These are phyloP conservation scores for Xylariaceae sp. DNA, from an alignment of 2,329 filamentous ascomycete species.

Conservation along the genomic window DNA sequence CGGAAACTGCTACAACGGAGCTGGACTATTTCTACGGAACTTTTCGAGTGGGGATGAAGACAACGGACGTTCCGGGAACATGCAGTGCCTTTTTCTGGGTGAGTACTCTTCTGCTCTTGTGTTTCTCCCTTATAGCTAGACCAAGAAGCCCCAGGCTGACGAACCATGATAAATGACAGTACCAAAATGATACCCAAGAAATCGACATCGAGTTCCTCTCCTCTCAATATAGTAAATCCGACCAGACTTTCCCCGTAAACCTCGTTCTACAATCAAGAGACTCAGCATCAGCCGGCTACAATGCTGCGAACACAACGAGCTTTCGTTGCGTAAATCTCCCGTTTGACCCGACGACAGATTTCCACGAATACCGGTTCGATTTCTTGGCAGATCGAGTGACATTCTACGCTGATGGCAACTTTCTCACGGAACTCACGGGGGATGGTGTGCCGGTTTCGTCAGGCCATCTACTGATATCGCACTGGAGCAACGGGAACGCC, in stretches of 20 bases:
- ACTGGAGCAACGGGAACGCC: constrained; percentile 75
- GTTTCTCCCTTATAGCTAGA: background rate
- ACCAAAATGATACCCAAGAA: constrained; percentile 75
- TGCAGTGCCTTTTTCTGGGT: constrained; percentile 82
- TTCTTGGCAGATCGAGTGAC: constrained; percentile 60
- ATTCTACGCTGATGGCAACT: constrained; percentile 66
- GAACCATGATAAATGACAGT: constrained; percentile 44
- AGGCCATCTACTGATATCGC: constrained; percentile 68
- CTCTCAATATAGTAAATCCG: constrained; percentile 53
- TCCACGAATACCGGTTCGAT: constrained; percentile 80
- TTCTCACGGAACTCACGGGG: constrained; percentile 56
- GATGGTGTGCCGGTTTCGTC: constrained; percentile 56
- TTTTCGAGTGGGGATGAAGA: constrained; percentile 65
- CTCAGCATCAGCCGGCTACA: constrained; percentile 57
- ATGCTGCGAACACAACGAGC: constrained; percentile 58
- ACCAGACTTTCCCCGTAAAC: constrained; percentile 60
- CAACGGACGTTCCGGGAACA: constrained; percentile 61
- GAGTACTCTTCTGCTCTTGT: constrained; percentile 19
- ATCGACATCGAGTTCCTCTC: constrained; percentile 81
- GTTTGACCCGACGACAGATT: constrained; percentile 63
- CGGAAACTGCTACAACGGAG: constrained; percentile 62
- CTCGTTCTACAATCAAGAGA: constrained; percentile 70
- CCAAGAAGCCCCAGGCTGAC: constrained; percentile 3
- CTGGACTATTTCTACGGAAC: constrained; percentile 67
- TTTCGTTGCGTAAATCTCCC: constrained; percentile 58